Conservation (phyloP, 2,329 filamentous ascomycete species). For the Periconia sp. region DNA sequence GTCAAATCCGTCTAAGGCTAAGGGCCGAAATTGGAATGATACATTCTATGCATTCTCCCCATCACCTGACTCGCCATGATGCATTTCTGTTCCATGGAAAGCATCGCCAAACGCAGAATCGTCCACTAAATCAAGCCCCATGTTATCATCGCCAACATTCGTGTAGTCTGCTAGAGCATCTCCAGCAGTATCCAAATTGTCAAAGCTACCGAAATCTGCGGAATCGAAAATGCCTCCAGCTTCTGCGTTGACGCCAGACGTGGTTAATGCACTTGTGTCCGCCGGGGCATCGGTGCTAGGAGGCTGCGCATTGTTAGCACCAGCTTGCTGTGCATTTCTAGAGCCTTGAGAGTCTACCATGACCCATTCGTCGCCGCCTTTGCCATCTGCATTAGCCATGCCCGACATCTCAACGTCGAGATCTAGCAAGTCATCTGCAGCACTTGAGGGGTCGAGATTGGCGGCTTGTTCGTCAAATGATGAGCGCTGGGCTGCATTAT, state of each 20-base stretch:
- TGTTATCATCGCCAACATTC: constrained; percentile 40
- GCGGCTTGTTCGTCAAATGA: constrained; percentile 32
- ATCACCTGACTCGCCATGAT: constrained; percentile 37
- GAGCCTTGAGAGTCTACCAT: constrained; percentile 36
- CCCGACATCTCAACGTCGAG: constrained; percentile 65
- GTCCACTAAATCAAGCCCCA: constrained; percentile 46
- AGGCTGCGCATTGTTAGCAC: constrained; percentile 22
- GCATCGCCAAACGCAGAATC: constrained; percentile 49
- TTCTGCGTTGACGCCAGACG: constrained; percentile 36
- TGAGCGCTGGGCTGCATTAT: constrained; percentile 26
- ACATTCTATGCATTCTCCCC: constrained; percentile 30
- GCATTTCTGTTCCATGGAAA: constrained; percentile 47
- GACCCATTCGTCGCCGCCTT: constrained; percentile 43
- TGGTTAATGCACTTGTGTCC: constrained; percentile 18
- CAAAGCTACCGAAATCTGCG: constrained; percentile 44
- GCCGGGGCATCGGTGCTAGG: constrained; percentile 21
- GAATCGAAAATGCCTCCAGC: constrained; percentile 45
- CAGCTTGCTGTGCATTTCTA: constrained; percentile 23
- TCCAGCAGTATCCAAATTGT: constrained; percentile 47
- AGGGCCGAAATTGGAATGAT: background rate
- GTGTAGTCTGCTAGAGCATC: constrained; percentile 47
- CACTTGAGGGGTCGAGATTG: constrained; percentile 28
- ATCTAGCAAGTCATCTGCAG: constrained; percentile 43
- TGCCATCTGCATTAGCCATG: constrained; percentile 49
- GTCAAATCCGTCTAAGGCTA: background rate